Evolutionary conservation across 768 basidiomycete species (phyloP), one percentile per base, ranked within the genome.

Genomic region (Lactarius vividus): DNA sequence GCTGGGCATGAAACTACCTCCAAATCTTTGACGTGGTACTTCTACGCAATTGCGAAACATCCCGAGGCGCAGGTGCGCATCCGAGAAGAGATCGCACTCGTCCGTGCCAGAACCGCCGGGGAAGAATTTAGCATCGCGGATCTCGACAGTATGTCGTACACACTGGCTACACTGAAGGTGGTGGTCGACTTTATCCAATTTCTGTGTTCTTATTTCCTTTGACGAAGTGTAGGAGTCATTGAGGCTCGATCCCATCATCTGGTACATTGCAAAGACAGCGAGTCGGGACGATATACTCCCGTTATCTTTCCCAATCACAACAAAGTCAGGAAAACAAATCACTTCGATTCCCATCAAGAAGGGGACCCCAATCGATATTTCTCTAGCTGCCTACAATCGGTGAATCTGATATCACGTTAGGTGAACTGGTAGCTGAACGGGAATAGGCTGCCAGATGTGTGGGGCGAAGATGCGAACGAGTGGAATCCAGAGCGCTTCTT

Each of bases 1-100:
- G 44, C 35, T 3, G 63, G 63, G 8, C 46, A 64, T 16, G 63
- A 9, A 4, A 64, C 44, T 1, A 11, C 57, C 7, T 15, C 63
- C 18, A 49, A 2, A 15, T 0, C 44, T 31, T 16, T 53, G 35
- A 28, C 23, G 2, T 64, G 63, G 63, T 59, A 35, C 46, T 42
- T 64, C 33, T 53, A 15, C 13, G 57, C 37, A 31, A 18, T 59
- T 13, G 57, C 63, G 0, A 52, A 64, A 16, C 29, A 59, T 23
- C 57, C 63, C 5, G 63, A 64, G 15, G 18, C 56, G 7, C 57
- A 58, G 35, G n/a, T 16, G 33, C 33, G 44, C 33, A 64, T 72
- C 42, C 68, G 69, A 29, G 40, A 40, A 49, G 71, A 72, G 46
- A 53, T 64, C 4, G 40, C 37, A 2, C 49, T 57, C 20, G n/a